phyloP scores from a whole-genome alignment of 2,329 filamentous ascomycete genomes.

The Fusarium lateritium region DNA sequence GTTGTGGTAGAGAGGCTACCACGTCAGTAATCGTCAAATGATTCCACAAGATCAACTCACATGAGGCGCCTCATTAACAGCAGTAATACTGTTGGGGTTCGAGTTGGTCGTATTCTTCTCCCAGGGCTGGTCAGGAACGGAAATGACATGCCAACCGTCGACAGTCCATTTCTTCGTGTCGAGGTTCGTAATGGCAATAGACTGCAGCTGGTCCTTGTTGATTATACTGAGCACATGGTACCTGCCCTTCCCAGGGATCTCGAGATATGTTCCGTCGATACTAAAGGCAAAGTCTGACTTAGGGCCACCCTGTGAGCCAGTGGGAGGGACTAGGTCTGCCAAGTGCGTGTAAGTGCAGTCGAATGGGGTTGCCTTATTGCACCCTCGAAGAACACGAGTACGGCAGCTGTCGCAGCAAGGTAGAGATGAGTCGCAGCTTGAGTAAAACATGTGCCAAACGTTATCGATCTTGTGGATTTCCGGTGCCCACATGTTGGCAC shows the following conservation, averaged over 20 bases:
- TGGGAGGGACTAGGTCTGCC: constrained; percentile 22
- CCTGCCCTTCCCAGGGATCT: constrained; percentile 15
- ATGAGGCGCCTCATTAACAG: constrained; percentile 19
- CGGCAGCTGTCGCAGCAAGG: constrained; percentile 28
- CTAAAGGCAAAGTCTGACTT: constrained; percentile 24
- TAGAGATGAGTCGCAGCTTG: constrained; percentile 14
- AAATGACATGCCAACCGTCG: constrained; percentile 28
- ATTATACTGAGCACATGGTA: constrained; percentile 27
- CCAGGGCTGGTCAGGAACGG: constrained; percentile 24
- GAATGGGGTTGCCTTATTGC: constrained; percentile 7
- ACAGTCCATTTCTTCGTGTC: constrained; percentile 27
- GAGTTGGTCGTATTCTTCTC: constrained; percentile 30
- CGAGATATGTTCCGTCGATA: constrained; percentile 29
- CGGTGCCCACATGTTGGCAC: constrained; percentile 31
- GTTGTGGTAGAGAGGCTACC: constrained; percentile 61
- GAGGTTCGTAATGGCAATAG: constrained; percentile 20
- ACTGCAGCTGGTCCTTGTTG: constrained; percentile 18
- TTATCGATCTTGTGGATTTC: constrained; percentile 27
- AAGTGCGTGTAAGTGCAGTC: constrained; percentile 25
- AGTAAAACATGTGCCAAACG: constrained; percentile 36
- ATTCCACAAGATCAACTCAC: background rate
- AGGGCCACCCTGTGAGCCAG: constrained; percentile 7
- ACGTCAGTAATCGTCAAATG: background rate
- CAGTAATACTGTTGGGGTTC: background rate
- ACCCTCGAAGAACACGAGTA: constrained; percentile 21